These are phyloP conservation scores for Rubus parviflorus DNA, from an alignment of 306 rosid genomes.

Conservation along the genomic window DNA sequence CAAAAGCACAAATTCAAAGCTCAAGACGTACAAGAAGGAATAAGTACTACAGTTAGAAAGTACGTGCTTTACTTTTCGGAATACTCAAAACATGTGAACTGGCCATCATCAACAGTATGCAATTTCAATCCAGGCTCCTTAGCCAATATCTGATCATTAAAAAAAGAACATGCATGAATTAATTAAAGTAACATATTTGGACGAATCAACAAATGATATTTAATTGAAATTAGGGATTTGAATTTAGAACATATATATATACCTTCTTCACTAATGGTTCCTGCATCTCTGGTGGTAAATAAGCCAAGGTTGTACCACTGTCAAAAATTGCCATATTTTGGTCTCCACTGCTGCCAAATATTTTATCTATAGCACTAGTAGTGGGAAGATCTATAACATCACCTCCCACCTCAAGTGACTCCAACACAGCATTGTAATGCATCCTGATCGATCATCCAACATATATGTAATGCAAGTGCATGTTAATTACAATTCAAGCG, in stretches of 20 bases:
- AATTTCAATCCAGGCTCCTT: slow-evolving; percentile 51
- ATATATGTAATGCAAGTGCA: neutral
- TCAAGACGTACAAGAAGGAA: neutral
- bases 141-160: slow-evolving; percentile 46
- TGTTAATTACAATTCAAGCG: neutral
- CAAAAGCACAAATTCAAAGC: neutral
- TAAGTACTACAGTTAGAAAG: neutral
- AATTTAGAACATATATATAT: slow-evolving; percentile 1
- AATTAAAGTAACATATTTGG: neutral
- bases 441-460: neutral
- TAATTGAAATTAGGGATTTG: too few species aligned
- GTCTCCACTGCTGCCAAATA: slow-evolving; percentile 45
- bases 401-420: slow-evolving; percentile 67
- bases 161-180: neutral
- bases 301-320: slow-evolving; percentile 96
- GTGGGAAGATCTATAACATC: slow-evolving; percentile 55
- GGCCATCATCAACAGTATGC: slow-evolving; percentile 41
- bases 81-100: slow-evolving; percentile 62
- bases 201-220: too few species aligned
- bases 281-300: slow-evolving; percentile 53
- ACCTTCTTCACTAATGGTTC: slow-evolving; percentile 56
- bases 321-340: slow-evolving; percentile 71
- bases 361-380: neutral
- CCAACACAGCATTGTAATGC: slow-evolving; percentile 81
- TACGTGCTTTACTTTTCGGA: slow-evolving; percentile 41